Conservation (phyloP, 805 yeast species). For the Yamadazyma endophytica region DNA sequence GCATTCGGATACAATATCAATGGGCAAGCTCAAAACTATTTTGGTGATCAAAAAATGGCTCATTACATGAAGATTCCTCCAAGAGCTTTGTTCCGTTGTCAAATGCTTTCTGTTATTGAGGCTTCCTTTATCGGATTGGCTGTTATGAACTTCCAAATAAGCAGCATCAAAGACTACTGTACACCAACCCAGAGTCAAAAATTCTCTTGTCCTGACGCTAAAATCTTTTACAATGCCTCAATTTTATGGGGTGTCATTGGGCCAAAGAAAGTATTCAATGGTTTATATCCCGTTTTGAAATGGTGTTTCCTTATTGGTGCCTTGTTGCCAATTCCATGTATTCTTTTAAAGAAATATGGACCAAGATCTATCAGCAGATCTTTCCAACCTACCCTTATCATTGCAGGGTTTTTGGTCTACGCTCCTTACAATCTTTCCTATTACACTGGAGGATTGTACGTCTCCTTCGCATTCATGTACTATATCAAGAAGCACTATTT, state of each 20-base stretch:
- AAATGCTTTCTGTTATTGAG: conserved; percentile 21
- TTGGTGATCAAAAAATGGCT: conserved; percentile 57
- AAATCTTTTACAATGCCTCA: conserved; percentile 49
- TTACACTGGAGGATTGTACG: conserved; percentile 24
- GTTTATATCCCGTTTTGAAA: conserved; percentile 30
- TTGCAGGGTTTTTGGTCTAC: conserved; percentile 26
- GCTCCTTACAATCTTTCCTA: conserved; percentile 32
- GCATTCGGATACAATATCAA: conserved; percentile 55
- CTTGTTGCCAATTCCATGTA: conserved; percentile 20
- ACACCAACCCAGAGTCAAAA: conserved; percentile 33
- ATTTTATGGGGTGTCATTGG: conserved; percentile 68
- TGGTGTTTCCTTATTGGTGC: conserved; percentile 33
- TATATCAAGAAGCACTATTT: conserved; percentile 22
- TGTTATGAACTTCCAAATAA: conserved; percentile 25
- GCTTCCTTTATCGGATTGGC: conserved; percentile 22
- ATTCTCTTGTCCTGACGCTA: conserved; percentile 35
- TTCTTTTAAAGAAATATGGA: conserved; percentile 17
- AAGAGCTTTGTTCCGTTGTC: conserved; percentile 46
- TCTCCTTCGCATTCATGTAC: conserved; percentile 23
- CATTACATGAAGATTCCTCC: conserved; percentile 63
- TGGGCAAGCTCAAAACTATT: conserved; percentile 52
- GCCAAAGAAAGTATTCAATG: conserved; percentile 35
- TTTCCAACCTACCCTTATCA: conserved; percentile 31
- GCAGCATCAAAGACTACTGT: conserved; percentile 34
- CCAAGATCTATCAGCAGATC: conserved; percentile 18